Base-by-base conservation (phyloP, 2,329 filamentous ascomycete genomes). In the Aureobasidium sp. region DNA sequence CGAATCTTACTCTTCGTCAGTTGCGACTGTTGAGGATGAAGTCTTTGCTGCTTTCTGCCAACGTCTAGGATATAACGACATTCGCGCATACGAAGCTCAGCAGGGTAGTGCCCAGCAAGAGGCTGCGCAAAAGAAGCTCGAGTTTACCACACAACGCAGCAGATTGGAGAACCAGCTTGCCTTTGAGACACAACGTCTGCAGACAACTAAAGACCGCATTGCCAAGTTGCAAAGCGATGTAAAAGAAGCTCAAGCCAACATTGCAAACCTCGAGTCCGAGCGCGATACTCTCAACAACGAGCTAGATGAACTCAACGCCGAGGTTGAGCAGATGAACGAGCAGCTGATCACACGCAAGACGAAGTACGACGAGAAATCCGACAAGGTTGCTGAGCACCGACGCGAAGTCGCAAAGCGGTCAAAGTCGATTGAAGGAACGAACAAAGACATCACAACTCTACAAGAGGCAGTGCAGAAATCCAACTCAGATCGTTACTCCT, bases 41-140 rank as follows among this genome's bases (percentile, higher is more conserved):
- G 82, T 99, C 34, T 99, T 97, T 74, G 81, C 82, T 25, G 81
- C 81, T 44, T 99, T 99, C 77, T 99, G 94, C 77, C 84, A 86
- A 68, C 85, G 89, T 61, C 84, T 97, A 22, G 91, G 92, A 0
- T 97, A 96, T 73, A 82, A 84, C 63, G 88, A 95, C 69, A 95
- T 99, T 66, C 89, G 93, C 63, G 89, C 91, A 63, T 99, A 97
- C 70, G 91, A 97, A 72, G 88, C 88, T 29, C 92, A 95, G 67
- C 94, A 97, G 75, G 93, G 94, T 53, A 91, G 89, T 45, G 79
- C 96, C 53, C 92, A 97, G 74, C 90, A 96, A 73, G 91, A 97
- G 72, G 89, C 90, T 48, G 87, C 87, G 0, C 87, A 94, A 74
- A 92, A 92, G 78, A 90, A 90, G 65, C 86, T 89, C 59, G 87